A percentile compares a stretch with the other conserved stretches of the same genome.
Conservation (phyloP, 106 monocot species). For the Dendrobium nobile region DNA sequence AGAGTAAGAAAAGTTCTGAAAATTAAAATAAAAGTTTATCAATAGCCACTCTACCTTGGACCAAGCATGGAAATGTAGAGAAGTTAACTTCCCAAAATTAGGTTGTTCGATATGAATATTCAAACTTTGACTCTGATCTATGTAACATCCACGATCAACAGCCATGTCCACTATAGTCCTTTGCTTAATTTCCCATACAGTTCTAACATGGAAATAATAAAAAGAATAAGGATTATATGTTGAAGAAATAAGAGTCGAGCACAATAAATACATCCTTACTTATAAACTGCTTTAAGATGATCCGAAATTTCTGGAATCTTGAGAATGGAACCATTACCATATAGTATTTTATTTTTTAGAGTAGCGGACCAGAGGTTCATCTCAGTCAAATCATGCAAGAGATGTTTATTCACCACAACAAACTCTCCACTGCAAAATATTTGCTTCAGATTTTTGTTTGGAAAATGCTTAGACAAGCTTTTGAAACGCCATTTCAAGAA, state of each 20-base stretch:
- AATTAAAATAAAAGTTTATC: no score
- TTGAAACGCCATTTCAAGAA: no score
- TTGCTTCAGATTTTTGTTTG: neutral
- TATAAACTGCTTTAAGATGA: slow-evolving; percentile 53
- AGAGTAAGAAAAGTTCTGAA: no score
- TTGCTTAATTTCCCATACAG: slow-evolving; percentile 58
- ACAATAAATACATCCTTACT: slow-evolving; percentile 21
- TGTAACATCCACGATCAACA: slow-evolving; percentile 41
- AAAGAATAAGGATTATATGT: neutral
- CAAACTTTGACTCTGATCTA: slow-evolving; percentile 46
- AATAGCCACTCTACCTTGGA: slow-evolving; percentile 17
- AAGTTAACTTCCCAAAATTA: slow-evolving; percentile 40
- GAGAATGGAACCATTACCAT: slow-evolving; percentile 53
- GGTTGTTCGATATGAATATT: slow-evolving; percentile 50
- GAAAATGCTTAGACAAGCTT: neutral
- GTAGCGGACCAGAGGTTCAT: slow-evolving; percentile 75
- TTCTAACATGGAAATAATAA: slow-evolving; percentile 14
- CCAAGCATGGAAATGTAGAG: slow-evolving; percentile 42
- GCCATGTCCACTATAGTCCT: slow-evolving; percentile 50
- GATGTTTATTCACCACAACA: slow-evolving; percentile 93
- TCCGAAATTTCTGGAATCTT: slow-evolving; percentile 46
- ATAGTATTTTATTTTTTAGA: slow-evolving; percentile 77
- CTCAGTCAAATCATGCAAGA: slow-evolving; percentile 86
- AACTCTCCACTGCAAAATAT: slow-evolving; percentile 68
- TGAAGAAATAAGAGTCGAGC: neutral